Conservation (phyloP, 495 filamentous ascomycete genomes). For the Annulohypoxylon stygium region DNA sequence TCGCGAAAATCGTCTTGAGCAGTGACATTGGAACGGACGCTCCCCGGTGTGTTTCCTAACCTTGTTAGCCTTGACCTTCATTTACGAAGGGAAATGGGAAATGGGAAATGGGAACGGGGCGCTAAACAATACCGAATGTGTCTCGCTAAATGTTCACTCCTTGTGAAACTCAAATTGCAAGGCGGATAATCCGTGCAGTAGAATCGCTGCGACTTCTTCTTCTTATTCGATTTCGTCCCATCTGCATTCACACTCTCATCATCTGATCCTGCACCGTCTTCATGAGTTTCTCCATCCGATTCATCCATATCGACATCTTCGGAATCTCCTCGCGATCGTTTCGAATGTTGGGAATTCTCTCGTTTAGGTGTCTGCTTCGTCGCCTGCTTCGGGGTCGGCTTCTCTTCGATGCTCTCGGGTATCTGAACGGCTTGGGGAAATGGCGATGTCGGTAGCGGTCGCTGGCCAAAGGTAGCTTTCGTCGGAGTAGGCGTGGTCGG, state of each 20-base stretch:
- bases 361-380: slow-evolving; percentile 52
- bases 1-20: slow-evolving; percentile 93
- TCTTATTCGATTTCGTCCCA: slow-evolving; percentile 78
- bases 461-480: slow-evolving; percentile 70
- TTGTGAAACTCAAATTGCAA: slow-evolving; percentile 93
- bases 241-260: slow-evolving; percentile 77
- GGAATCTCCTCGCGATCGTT: slow-evolving; percentile 71
- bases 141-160: slow-evolving; percentile 94
- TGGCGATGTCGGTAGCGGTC: slow-evolving; percentile 70
- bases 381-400: slow-evolving; percentile 47
- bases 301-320: slow-evolving; percentile 84
- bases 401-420: slow-evolving; percentile 58
- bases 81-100: neutral
- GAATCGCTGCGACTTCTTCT: slow-evolving; percentile 97
- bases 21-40: slow-evolving; percentile 97
- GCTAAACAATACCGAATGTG: slow-evolving; percentile 80
- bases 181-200: slow-evolving; percentile 98
- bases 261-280: slow-evolving; percentile 80
- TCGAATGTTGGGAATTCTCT: slow-evolving; percentile 72
- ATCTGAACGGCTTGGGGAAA: slow-evolving; percentile 66
- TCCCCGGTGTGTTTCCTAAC: slow-evolving; percentile 96
- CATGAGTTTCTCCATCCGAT: slow-evolving; percentile 69
- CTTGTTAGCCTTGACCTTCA: slow-evolving; percentile 46
- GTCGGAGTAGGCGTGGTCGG: slow-evolving; percentile 76
- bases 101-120: no score